Evolutionary conservation across 148 eudicot genomes (phyloP).

Genomic region (Vaccinium macrocarpon): DNA sequence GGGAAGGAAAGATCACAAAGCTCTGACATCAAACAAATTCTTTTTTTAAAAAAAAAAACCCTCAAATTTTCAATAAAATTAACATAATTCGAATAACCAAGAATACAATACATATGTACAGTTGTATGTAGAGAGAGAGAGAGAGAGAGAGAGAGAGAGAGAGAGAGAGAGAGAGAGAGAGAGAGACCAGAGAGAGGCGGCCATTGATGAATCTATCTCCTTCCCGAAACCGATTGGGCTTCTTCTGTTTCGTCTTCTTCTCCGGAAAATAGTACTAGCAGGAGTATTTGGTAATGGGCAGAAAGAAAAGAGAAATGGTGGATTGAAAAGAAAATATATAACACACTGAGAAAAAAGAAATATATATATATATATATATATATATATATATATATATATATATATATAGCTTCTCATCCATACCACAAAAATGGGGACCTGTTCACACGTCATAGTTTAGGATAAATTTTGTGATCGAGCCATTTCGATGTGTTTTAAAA

Average conservation of each 20-base stretch:
- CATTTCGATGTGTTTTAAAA: too few species aligned
- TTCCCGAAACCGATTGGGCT: slow-evolving; percentile 11
- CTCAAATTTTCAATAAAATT: not conserved
- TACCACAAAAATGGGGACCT: too few species aligned
- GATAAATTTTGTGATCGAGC: too few species aligned
- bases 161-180: slow-evolving; percentile 8
- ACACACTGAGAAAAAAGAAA: not conserved
- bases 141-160: slow-evolving; percentile 1
- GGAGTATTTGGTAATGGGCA: not conserved
- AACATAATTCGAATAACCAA: not conserved
- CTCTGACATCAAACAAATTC: slow-evolving; percentile 6
- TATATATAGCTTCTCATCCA: too few species aligned
- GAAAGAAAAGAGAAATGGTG: not conserved
- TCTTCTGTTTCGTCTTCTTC: not conserved
- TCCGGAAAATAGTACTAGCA: not conserved
- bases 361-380: not conserved
- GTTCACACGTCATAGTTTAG: too few species aligned
- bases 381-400: not conserved
- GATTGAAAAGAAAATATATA: not conserved
- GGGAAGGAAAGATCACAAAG: slow-evolving; percentile 20
- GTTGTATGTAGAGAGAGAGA: not conserved
- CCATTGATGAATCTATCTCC: slow-evolving; percentile 8
- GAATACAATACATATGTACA: not conserved
- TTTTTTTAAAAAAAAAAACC: not conserved
- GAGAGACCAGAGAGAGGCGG: slow-evolving; percentile 10